These are phyloP conservation scores for Aureobasidium lini DNA, from an alignment of 2,329 filamentous ascomycete genomes.

Conservation along the genomic window DNA sequence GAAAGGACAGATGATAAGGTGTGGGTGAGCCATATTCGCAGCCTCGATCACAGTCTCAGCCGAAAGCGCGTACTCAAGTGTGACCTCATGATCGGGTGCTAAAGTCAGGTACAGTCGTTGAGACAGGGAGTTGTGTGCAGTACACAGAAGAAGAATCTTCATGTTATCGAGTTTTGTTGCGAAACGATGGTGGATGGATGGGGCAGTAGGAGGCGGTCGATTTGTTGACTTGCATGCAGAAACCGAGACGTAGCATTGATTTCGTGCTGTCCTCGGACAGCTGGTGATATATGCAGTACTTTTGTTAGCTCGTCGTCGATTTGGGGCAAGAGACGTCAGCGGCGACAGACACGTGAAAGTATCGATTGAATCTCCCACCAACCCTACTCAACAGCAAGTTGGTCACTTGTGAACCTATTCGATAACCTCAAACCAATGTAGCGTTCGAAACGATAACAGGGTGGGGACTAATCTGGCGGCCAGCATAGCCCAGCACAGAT, in stretches of 20 bases:
- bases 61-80: slow-evolving; percentile 33
- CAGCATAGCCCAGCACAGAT: too few relatives aligned
- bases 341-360: neutral
- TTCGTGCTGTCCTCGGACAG: neutral
- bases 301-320: neutral
- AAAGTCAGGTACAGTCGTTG: slow-evolving; percentile 34
- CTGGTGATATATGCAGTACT: neutral
- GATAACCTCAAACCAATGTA: too few relatives aligned
- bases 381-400: neutral
- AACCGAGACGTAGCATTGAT: neutral
- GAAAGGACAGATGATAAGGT: slow-evolving; percentile 38
- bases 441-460: too few relatives aligned
- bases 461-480: too few relatives aligned
- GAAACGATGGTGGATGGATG: neutral
- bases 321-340: neutral
- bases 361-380: neutral
- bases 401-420: too few relatives aligned
- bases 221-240: neutral
- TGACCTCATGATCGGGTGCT: slow-evolving; percentile 31
- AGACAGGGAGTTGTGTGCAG: slow-evolving; percentile 39
- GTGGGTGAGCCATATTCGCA: slow-evolving; percentile 30
- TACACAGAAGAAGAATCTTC: slow-evolving; percentile 39
- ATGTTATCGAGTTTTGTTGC: slow-evolving; percentile 19
- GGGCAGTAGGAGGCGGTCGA: neutral
- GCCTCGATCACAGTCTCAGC: slow-evolving; percentile 32